phyloP scores from a whole-genome alignment of 1,139 yeast genomes.

The Eremothecium sinecaudum region DNA sequence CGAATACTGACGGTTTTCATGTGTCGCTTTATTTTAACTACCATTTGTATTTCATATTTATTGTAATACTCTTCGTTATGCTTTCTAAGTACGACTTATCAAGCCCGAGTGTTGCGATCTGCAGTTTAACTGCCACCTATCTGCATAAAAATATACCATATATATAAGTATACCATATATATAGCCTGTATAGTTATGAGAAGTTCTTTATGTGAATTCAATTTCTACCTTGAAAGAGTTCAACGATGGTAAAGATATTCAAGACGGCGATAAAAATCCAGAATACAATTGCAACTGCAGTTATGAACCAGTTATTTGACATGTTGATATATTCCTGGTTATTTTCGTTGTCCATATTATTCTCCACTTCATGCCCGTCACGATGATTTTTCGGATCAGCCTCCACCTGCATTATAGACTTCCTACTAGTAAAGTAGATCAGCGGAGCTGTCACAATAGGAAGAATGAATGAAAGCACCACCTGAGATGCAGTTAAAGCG shows the following conservation, averaged over 20 bases:
- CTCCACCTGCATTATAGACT: constrained; percentile 50
- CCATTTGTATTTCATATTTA: no score
- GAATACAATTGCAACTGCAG: constrained; percentile 37
- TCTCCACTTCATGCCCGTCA: no score
- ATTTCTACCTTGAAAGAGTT: constrained; percentile 25
- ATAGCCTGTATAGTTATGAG: background rate
- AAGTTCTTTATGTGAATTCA: background rate
- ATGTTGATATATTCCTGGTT: constrained; percentile 36
- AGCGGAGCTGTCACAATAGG: constrained; percentile 74
- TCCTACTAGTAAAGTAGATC: constrained; percentile 61
- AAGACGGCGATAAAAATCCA: constrained; percentile 60
- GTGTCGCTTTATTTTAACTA: no score
- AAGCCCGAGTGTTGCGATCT: no score
- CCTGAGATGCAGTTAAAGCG: constrained; percentile 69
- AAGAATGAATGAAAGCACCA: constrained; percentile 58
- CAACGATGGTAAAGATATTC: constrained; percentile 62
- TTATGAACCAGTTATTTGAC: constrained; percentile 54
- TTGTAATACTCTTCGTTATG: no score
- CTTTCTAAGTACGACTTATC: no score
- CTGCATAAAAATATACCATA: no score
- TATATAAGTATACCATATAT: background rate
- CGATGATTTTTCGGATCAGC: constrained; percentile 10
- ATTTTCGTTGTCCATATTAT: constrained; percentile 2
- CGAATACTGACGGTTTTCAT: no score
- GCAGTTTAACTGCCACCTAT: no score